Base-by-base conservation (phyloP, 208 protist genomes). In the Trypanosoma vivax region DNA sequence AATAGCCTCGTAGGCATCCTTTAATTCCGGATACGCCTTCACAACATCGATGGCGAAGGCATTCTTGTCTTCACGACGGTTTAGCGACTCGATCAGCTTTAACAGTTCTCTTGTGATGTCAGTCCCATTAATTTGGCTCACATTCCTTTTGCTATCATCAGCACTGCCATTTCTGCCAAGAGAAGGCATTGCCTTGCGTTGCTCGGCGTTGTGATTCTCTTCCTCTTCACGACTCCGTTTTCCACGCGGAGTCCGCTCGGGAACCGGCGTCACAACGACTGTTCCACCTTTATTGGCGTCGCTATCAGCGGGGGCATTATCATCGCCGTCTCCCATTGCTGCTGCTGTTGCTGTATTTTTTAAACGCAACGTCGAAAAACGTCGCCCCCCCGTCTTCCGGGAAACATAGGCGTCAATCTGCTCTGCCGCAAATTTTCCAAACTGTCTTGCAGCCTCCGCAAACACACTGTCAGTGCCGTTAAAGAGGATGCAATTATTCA, bases 31-130 rank as follows among this genome's bases (percentile, higher is more conserved):
- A 49, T 87, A 94, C 28, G 62, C 73, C 45, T 70, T 70, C 9
- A 67, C 74, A 9, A 94, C 87, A 42, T 91, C 83, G n/a, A 84
- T 75, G 1, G 55, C 63, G 48, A 94, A 94, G 39, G 81, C 81
- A 13, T 65, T 70, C 27, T 60, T 65, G 53, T 94, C 83, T 45
- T 91, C 83, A 28, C 74, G 74, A 0, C 83, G 78, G 31, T 79
- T 62, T 7, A 94, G 69, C 0, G 68, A 66, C 13, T 73, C 66
- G 10, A 88, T 70, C 10, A 93, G 70, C 18, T 64, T 68, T 19
- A 73, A 65, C 5, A 87, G 16, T 18, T 89, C 80, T 19, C 59
- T 50, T 9, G 11, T 42, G 21, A 9, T 54, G 13, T 35, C 34
- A 43, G 21, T 42, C 27, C 1, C 11, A 16, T 16, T 33, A 13